Evolutionary conservation across 192 early-diverging fungal genomes (phyloP).

Genomic region (Entomortierella lignicola): DNA sequence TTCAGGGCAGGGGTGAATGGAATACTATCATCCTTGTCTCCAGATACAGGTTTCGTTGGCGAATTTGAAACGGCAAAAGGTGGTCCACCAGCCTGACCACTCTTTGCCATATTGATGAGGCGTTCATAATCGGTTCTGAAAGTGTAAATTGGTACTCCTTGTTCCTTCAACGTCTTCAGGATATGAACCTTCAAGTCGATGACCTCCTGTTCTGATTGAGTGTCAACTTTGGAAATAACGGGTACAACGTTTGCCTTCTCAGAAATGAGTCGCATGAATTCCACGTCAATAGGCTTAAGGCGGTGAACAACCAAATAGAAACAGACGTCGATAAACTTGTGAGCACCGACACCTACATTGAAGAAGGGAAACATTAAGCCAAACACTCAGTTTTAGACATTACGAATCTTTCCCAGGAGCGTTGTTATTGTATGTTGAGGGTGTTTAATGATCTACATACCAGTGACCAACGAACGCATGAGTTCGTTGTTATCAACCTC

Average conservation of each 20-base stretch:
- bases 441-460: slow-evolving; percentile 6
- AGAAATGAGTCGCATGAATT: slow-evolving; percentile 70
- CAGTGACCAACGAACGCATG: slow-evolving; percentile 50
- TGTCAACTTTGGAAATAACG: slow-evolving; percentile 74
- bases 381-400: too few relatives aligned
- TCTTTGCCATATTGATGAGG: slow-evolving; percentile 57
- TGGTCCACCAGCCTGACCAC: slow-evolving; percentile 59
- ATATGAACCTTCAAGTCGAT: slow-evolving; percentile 64
- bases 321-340: slow-evolving; percentile 61
- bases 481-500: slow-evolving; percentile 51
- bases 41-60: neutral
- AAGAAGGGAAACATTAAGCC: neutral
- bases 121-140: slow-evolving; percentile 66
- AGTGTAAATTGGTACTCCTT: slow-evolving; percentile 68
- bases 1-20: slow-evolving; percentile 33
- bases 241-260: slow-evolving; percentile 73
- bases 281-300: slow-evolving; percentile 76
- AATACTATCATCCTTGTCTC: slow-evolving; percentile 15
- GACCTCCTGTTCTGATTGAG: slow-evolving; percentile 62
- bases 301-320: slow-evolving; percentile 66
- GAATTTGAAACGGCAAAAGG: slow-evolving; percentile 63
- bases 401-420: too few relatives aligned
- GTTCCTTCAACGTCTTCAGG: slow-evolving; percentile 60
- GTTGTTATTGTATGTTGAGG: too few relatives aligned
- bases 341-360: slow-evolving; percentile 55